These are phyloP conservation scores for Arthrobotrys iridis DNA, from an alignment of 2,329 filamentous ascomycete genomes.

Conservation along the genomic window DNA sequence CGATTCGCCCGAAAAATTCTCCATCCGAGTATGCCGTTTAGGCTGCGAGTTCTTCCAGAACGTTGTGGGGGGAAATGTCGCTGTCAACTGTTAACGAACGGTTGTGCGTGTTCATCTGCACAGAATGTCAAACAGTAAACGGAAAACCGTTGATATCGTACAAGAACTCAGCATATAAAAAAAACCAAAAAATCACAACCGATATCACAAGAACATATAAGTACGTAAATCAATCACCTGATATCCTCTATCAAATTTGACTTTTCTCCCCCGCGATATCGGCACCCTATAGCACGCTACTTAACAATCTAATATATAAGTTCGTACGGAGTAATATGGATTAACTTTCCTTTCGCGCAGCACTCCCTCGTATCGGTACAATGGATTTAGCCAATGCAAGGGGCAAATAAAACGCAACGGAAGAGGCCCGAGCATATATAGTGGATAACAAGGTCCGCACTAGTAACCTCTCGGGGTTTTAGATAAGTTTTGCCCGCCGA, in stretches of 20 bases:
- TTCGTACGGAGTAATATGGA: too few relatives aligned
- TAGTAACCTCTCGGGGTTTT: conserved; percentile 12
- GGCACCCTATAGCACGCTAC: conserved; percentile 6
- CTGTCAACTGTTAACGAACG: background rate
- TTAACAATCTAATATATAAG: background rate
- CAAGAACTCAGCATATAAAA: background rate
- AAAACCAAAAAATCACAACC: background rate
- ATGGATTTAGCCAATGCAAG: conserved; percentile 11
- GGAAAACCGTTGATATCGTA: too few relatives aligned
- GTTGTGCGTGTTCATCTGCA: background rate
- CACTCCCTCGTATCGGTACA: background rate
- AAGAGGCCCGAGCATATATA: background rate
- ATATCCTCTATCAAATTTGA: background rate
- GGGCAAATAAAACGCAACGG: background rate
- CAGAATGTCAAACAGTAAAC: background rate
- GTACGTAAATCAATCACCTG: conserved; percentile 10
- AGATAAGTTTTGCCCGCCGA: conserved; percentile 6
- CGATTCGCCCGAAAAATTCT: background rate
- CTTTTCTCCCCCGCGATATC: conserved; percentile 1
- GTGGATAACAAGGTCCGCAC: too few relatives aligned
- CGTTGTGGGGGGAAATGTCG: background rate
- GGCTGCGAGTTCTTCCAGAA: conserved; percentile 9
- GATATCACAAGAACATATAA: background rate
- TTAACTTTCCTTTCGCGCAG: background rate
- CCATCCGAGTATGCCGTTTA: conserved; percentile 19